Evolutionary conservation across 768 basidiomycete species (phyloP), one percentile per base, ranked within the genome.

Genomic region (Infundibulicybe gibba): DNA sequence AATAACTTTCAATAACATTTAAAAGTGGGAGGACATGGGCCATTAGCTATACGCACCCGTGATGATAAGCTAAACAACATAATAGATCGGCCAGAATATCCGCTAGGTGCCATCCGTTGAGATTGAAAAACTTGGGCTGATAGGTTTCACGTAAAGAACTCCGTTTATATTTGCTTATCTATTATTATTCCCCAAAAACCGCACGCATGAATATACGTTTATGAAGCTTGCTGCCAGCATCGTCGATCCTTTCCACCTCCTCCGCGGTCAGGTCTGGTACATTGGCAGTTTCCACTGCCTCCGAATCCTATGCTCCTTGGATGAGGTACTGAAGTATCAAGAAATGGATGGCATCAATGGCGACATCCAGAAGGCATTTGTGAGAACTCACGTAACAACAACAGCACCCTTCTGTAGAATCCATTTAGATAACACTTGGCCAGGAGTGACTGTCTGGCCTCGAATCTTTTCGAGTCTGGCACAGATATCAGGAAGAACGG

Each of bases 401-500:
- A 83, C 68, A n/a, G 71, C 73, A 41, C 74, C 79, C 58, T 87
- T 87, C 49, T 77, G 70, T 43, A 73, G 67, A 9, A 83, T 66
- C 87, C 87, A 90, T 44, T 83, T 79, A 46, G 76, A 73, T 44
- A 90, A 63, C 21, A 88, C 79, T 58, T 90, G 87, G 14, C 77
- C 79, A 1, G 76, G 62, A 4, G 81, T 75, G 12, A 78, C 72
- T 16, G 71, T 59, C 44, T 58, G 58, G 6, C 69, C 70, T 6
- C 58, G 54, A n/a, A 60, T 61, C 47, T 71, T 75, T 63, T 54
- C 74, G 52, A 69, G 74, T 52, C 83, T 67, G 37, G 71, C 68
- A 2, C 78, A 76, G 39, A 84, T 78, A 3, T 63, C 55, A 20
- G 68, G 55, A 9, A 90, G 69, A 3, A 79, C 74, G 13, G 65